A percentile compares a stretch with the other conserved stretches of the same genome.
Evolutionary conservation across 2,329 filamentous ascomycete species (phyloP).

Genomic region (Aspergillus sp.): DNA sequence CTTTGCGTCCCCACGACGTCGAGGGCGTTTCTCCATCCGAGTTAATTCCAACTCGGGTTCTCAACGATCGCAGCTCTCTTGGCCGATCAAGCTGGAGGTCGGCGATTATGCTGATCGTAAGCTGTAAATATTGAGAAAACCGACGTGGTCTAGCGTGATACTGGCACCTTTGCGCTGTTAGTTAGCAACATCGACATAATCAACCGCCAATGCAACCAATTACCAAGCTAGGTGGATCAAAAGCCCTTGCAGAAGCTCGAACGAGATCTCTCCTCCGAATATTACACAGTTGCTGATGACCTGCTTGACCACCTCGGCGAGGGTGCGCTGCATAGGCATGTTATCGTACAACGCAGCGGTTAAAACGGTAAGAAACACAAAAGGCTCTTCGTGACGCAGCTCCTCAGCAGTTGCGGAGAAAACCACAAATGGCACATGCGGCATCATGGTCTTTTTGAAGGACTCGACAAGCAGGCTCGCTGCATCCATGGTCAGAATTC

Average conservation of each 20-base stretch:
- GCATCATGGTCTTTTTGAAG: slow-evolving; percentile 27
- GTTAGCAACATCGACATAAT: slow-evolving; percentile 2
- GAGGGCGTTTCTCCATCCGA: slow-evolving; percentile 11
- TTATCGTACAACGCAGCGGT: slow-evolving; percentile 23
- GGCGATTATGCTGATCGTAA: slow-evolving; percentile 28
- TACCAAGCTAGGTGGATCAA: slow-evolving; percentile 30
- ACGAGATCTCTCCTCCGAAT: slow-evolving; percentile 20
- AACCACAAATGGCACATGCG: slow-evolving; percentile 31
- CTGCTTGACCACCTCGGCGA: slow-evolving; percentile 22
- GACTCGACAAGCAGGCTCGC: slow-evolving; percentile 17
- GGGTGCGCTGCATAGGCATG: slow-evolving; percentile 22
- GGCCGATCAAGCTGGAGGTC: slow-evolving; percentile 23
- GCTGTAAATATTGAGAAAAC: slow-evolving; percentile 26
- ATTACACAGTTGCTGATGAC: slow-evolving; percentile 24
- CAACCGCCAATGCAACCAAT: not conserved
- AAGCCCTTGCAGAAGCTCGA: slow-evolving; percentile 34
- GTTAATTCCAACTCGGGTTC: slow-evolving; percentile 16
- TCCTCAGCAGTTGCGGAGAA: slow-evolving; percentile 16
- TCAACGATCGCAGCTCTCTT: slow-evolving; percentile 18
- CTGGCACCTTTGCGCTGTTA: slow-evolving; percentile 26
- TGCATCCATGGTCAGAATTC: slow-evolving; percentile 9
- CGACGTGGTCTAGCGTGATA: slow-evolving; percentile 23
- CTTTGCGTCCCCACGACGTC: slow-evolving; percentile 26
- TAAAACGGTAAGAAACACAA: slow-evolving; percentile 28
- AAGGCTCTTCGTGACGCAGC: slow-evolving; percentile 22